phyloP scores from a whole-genome alignment of 106 monocot species.

The Dioscorea dumetorum region DNA sequence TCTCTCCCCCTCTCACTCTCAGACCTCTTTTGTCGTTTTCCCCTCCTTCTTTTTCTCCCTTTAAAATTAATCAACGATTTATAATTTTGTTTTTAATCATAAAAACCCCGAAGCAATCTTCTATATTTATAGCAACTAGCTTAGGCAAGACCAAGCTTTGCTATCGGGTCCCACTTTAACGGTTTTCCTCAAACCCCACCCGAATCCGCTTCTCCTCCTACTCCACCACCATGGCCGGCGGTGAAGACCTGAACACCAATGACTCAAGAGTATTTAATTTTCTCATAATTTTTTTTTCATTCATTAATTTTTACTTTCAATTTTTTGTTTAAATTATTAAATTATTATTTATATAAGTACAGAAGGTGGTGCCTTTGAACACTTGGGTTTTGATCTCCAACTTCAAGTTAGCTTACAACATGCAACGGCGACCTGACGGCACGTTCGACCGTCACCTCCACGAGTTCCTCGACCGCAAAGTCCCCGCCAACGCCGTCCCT shows the following conservation, averaged over 20 bases:
- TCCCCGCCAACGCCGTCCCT: slow-evolving; percentile 65
- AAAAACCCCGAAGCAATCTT: too few relatives aligned
- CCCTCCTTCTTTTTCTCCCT: too few relatives aligned
- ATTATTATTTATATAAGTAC: not conserved
- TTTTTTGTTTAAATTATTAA: not conserved
- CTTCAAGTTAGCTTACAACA: slow-evolving; percentile 94
- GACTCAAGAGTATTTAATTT: slow-evolving; percentile 49
- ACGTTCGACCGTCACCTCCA: slow-evolving; percentile 87
- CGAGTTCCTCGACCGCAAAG: slow-evolving; percentile 82
- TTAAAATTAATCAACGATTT: too few relatives aligned
- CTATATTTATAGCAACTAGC: too few relatives aligned
- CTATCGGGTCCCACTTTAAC: too few relatives aligned
- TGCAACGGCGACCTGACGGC: slow-evolving; percentile 88
- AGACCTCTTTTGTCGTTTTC: too few relatives aligned
- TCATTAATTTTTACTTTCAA: not conserved
- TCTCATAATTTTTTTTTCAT: not conserved
- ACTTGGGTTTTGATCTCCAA: slow-evolving; percentile 97
- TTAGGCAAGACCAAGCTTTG: too few relatives aligned
- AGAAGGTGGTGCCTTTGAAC: slow-evolving; percentile 91
- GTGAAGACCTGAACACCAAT: slow-evolving; percentile 82
- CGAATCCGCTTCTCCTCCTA: too few relatives aligned
- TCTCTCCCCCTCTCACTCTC: too few relatives aligned
- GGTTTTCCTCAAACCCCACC: too few relatives aligned
- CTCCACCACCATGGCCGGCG: slow-evolving; percentile 58
- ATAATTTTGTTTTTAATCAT: too few relatives aligned